These are phyloP conservation scores for Angophora floribunda DNA, from an alignment of 345 rosid genomes.

Conservation along the genomic window DNA sequence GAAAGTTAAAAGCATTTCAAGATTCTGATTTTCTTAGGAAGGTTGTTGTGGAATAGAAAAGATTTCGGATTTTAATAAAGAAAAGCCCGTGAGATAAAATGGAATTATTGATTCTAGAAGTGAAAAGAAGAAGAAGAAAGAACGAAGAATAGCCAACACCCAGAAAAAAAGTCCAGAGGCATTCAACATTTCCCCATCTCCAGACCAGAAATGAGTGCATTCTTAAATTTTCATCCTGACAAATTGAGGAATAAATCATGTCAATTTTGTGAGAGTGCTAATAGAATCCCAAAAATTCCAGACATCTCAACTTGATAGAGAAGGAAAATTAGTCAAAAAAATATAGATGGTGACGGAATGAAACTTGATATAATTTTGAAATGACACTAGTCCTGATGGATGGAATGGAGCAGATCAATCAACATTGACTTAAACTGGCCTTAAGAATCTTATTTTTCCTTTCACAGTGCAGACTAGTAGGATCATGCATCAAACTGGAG, in stretches of 20 bases:
- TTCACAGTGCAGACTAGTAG: background rate
- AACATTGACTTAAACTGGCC: background rate
- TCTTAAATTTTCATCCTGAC: background rate
- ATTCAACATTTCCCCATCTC: background rate
- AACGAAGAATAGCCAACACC: too few species aligned
- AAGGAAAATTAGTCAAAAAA: background rate
- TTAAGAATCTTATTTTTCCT: background rate
- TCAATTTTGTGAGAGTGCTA: background rate
- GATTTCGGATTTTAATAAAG: too few species aligned
- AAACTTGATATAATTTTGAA: background rate
- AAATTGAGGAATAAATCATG: background rate
- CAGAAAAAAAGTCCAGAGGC: background rate
- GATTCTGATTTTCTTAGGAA: background rate
- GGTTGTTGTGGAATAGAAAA: too few species aligned
- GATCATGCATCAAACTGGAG: background rate
- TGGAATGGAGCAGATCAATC: background rate
- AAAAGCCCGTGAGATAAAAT: too few species aligned
- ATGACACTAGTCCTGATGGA: background rate
- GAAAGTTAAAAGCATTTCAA: background rate
- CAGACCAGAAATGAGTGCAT: background rate
- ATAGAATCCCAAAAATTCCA: background rate
- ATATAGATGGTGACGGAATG: background rate
- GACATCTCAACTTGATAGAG: background rate
- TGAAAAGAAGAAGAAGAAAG: too few species aligned
- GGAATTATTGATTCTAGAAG: too few species aligned